These are phyloP conservation scores for Samsoniella hepiali DNA, from an alignment of 2,329 filamentous ascomycete genomes.

Conservation along the genomic window DNA sequence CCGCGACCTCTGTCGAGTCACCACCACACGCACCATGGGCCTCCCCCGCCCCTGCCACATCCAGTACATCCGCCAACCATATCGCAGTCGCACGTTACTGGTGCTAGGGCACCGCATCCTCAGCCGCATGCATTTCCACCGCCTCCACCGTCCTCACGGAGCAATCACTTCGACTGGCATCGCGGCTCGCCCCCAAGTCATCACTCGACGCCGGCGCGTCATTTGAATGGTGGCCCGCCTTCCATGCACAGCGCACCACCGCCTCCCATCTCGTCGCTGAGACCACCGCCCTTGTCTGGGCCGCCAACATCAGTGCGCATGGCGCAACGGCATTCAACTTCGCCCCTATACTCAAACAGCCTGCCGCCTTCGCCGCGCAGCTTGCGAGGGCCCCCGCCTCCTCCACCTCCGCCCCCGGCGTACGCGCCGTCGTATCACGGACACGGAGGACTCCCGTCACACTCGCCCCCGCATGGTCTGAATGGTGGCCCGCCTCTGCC, in stretches of 20 bases:
- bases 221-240: conserved; percentile 48
- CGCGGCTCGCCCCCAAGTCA: conserved; percentile 45
- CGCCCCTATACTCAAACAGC: conserved; percentile 40
- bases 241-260: conserved; percentile 30
- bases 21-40: conserved; percentile 10
- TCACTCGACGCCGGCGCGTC: conserved; percentile 45
- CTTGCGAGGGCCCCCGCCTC: conserved; percentile 37
- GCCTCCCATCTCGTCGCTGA: conserved; percentile 37
- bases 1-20: conserved; percentile 20
- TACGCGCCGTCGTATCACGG: conserved; percentile 39
- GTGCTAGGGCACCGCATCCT: conserved; percentile 32
- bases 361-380: conserved; percentile 49
- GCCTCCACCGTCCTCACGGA: conserved; percentile 30
- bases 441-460: conserved; percentile 8
- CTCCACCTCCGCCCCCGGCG: conserved; percentile 33
- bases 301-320: conserved; percentile 41
- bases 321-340: conserved; percentile 34
- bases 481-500: conserved; percentile 35
- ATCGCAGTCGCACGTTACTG: conserved; percentile 4
- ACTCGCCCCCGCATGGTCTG: conserved; percentile 27
- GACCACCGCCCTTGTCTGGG: conserved; percentile 46
- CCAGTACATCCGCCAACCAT: conserved; percentile 14
- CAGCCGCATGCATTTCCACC: conserved; percentile 37
- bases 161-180: conserved; percentile 9
- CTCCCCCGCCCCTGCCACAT: conserved; percentile 19